These are phyloP conservation scores for Ambispora gerdemannii DNA, from an alignment of 192 early-diverging fungal species.

Conservation along the genomic window DNA sequence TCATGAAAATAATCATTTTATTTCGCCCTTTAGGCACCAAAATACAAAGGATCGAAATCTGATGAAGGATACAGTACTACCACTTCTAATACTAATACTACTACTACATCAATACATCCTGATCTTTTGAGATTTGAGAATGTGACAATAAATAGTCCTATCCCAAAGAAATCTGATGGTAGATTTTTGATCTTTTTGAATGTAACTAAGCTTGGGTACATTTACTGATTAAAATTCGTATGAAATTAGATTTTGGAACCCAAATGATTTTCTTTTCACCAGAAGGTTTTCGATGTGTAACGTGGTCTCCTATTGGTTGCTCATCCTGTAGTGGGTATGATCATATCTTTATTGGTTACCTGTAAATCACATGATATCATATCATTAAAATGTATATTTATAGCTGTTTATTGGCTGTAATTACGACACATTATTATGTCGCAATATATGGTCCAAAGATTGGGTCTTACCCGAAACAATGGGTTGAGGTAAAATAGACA, in stretches of 20 bases:
- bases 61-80: conserved; percentile 18
- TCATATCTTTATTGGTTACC: background rate
- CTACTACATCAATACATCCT: background rate
- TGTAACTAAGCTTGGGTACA: background rate
- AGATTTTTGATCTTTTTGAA: background rate
- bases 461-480: background rate
- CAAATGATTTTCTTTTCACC: background rate
- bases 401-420: conserved; percentile 22
- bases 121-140: background rate
- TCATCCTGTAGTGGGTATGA: background rate
- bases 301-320: conserved; percentile 20
- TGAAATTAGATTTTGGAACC: background rate
- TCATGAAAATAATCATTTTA: background rate
- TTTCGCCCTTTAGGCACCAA: background rate
- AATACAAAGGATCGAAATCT: conserved; percentile 11
- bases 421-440: conserved; percentile 29
- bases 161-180: conserved; percentile 1
- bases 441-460: conserved; percentile 22
- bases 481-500: conserved; percentile 23
- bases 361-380: background rate
- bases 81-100: background rate
- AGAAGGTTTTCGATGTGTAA: conserved; percentile 20
- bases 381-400: background rate
- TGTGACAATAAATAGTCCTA: background rate
- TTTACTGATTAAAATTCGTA: background rate